A percentile compares a stretch with the other conserved stretches of the same genome.
Evolutionary conservation across 495 filamentous ascomycete genomes (phyloP).

Genomic region (Amphirosellinia nigrospora): DNA sequence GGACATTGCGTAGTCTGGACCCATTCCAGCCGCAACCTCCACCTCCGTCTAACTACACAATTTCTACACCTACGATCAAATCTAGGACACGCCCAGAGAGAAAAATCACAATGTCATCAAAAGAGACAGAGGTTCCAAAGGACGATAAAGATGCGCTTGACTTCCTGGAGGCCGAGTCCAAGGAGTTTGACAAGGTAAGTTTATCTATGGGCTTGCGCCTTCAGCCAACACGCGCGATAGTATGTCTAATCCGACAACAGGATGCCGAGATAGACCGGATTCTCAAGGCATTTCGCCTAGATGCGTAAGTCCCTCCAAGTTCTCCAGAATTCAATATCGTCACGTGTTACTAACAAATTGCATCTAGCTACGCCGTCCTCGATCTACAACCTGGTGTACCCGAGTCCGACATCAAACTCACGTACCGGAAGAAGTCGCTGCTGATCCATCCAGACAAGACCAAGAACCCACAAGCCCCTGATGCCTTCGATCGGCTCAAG

Average conservation of each 20-base stretch:
- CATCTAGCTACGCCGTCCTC: constrained; percentile 82
- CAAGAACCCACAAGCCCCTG: constrained; percentile 85
- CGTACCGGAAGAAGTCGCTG: constrained; percentile 94
- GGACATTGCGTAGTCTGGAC: background rate
- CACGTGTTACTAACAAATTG: constrained; percentile 14
- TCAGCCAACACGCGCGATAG: background rate
- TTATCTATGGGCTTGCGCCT: background rate
- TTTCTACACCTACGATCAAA: background rate
- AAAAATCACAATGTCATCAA: constrained; percentile 13
- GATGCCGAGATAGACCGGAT: constrained; percentile 97
- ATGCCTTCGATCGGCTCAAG: constrained; percentile 96
- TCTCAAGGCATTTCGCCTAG: constrained; percentile 83
- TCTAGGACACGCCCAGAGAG: background rate
- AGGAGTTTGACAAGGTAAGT: constrained; percentile 85
- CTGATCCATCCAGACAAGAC: constrained; percentile 99
- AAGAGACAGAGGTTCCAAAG: constrained; percentile 12
- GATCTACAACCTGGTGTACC: constrained; percentile 95
- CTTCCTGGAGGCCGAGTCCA: constrained; percentile 82
- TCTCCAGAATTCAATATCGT: background rate
- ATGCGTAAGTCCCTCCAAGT: constrained; percentile 68
- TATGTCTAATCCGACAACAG: constrained; percentile 47
- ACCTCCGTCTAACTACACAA: background rate
- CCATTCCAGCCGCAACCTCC: background rate
- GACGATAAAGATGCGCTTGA: constrained; percentile 84
- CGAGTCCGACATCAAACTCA: constrained; percentile 92